Percentiles rank a stretch among this genome's conserved stretches.
phyloP scores from a whole-genome alignment of 169 alveolate genomes.

The Theileria orientalis region DNA sequence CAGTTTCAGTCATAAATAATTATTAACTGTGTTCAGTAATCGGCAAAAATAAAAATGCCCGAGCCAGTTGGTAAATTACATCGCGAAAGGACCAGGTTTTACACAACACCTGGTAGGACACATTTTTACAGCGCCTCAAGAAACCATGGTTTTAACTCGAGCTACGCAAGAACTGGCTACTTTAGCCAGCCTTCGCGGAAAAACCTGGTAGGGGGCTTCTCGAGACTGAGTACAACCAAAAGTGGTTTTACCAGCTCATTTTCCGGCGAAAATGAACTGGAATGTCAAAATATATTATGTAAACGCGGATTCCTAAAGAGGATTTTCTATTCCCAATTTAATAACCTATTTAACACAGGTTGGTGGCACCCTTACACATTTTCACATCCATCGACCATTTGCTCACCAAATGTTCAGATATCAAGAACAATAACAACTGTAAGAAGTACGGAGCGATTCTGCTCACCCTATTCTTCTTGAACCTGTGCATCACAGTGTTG shows the following conservation, averaged over 20 bases:
- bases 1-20: too few species aligned
- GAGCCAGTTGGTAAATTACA: too few species aligned
- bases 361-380: not conserved
- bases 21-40: too few species aligned
- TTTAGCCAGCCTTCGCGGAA: slow-evolving; percentile 11
- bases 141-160: not conserved
- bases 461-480: not conserved
- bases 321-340: not conserved
- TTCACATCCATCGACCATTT: not conserved
- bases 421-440: slow-evolving; percentile 3
- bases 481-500: not conserved
- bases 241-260: not conserved
- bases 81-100: too few species aligned
- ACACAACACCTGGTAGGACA: too few species aligned
- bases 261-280: not conserved
- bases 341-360: slow-evolving; percentile 5
- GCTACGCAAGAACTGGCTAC: slow-evolving; percentile 1
- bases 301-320: slow-evolving; percentile 3
- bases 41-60: too few species aligned
- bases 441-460: slow-evolving; percentile 9
- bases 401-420: not conserved
- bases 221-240: slow-evolving; percentile 4
- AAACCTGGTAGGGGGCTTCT: slow-evolving; percentile 7
- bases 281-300: slow-evolving; percentile 6
- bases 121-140: too few species aligned